Evolutionary conservation across 805 yeast genomes (phyloP).

Genomic region (Babjeviella inositovora): DNA sequence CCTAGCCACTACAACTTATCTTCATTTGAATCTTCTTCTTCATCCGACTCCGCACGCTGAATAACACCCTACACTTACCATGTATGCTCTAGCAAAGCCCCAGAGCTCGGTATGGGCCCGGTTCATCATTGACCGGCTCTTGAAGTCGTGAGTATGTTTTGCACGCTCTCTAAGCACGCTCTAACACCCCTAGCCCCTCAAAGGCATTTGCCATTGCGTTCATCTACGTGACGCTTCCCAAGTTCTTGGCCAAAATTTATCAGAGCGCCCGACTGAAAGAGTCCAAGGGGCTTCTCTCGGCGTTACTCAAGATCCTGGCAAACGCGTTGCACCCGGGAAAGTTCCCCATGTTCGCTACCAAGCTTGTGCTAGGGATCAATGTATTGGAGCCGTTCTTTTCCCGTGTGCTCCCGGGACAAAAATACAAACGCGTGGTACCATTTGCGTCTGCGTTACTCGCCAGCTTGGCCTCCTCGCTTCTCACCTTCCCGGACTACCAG

Average conservation of each 20-base stretch:
- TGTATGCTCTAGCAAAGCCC: too few relatives aligned
- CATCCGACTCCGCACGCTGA: too few relatives aligned
- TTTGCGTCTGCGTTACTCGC: conserved; percentile 11
- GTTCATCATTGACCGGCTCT: too few relatives aligned
- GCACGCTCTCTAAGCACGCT: too few relatives aligned
- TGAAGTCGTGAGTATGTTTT: too few relatives aligned
- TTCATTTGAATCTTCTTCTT: too few relatives aligned
- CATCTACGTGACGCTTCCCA: conserved; percentile 16
- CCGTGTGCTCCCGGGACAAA: conserved; percentile 2
- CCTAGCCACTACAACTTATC: too few relatives aligned
- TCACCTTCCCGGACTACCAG: conserved; percentile 15
- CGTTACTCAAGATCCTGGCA: conserved; percentile 6
- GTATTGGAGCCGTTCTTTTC: conserved; percentile 10
- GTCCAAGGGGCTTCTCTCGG: conserved; percentile 5
- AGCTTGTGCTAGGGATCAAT: conserved; percentile 14
- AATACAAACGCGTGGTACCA: conserved; percentile 1
- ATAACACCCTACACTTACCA: too few relatives aligned
- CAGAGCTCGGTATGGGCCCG: too few relatives aligned
- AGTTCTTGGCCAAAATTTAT: conserved; percentile 6
- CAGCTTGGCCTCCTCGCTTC: conserved; percentile 11
- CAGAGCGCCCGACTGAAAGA: conserved; percentile 5
- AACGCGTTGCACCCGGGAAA: conserved; percentile 13
- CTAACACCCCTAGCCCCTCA: too few relatives aligned
- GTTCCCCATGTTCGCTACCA: conserved; percentile 17
- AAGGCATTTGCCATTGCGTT: conserved; percentile 17